Evolutionary conservation across 345 rosid genomes (phyloP), one percentile per base, ranked within the genome.

Genomic region (Boechera divaricarpa): DNA sequence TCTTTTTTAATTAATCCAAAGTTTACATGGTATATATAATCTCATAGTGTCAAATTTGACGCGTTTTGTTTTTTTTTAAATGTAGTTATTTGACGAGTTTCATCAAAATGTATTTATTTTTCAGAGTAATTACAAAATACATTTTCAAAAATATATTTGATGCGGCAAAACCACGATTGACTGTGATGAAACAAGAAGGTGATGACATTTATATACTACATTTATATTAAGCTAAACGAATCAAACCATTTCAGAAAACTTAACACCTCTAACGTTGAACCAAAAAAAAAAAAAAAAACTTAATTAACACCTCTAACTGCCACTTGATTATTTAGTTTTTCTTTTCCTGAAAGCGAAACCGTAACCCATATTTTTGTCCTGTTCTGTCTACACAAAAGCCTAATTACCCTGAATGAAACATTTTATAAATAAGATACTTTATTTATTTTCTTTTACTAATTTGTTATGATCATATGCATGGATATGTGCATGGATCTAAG

Each of bases 401-500:
- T 61, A 52, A 33, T 5, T 61, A 44, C 44, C 33, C 51, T 45
- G 65, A 39, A 42, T 31, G 55, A 47, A 32, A 61, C 12, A 49
- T 67, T 67, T 48, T 75, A 48, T 42, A 10, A 6, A 24, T 67
- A 32, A 67, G 6, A 54, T 10, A 11, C 5, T 65, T 11, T 36
- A 24, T 31, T 47, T 31, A 21, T 7, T 9, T 64, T 55, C 18
- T 0, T 12, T 10, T 49, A 9, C 33, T 45, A 55, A 5, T 12
- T 49, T 32, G 45, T 21, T 51, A n/a, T 78, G 70, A 59, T 67
- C 63, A 42, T 41, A 13, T 48, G 56, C 67, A 72, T 65, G 67
- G 36, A 38, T 63, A 44, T 56, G 44, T 56, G 67, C 72, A 77
- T 71, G 44, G 76, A 71, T 71, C 67, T 29, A 36, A 56, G 36